Evolutionary conservation across 2,329 filamentous ascomycete species (phyloP).

Genomic region (Curvularia hawaiiensis): DNA sequence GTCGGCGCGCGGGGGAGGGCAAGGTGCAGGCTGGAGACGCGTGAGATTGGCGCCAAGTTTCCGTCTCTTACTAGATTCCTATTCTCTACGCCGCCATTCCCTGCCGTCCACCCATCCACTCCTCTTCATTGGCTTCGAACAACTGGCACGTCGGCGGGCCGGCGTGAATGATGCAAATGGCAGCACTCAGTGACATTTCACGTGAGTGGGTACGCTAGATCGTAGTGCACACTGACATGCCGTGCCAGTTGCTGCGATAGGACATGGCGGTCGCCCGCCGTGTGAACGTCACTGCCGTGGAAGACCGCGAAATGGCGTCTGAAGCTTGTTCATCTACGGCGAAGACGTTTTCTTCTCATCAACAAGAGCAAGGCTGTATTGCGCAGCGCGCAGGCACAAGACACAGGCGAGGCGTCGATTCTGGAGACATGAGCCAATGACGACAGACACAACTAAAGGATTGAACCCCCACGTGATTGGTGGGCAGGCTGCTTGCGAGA

Average conservation of each 20-base stretch:
- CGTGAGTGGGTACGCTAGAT: slow-evolving; percentile 13
- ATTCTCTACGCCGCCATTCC: slow-evolving; percentile 2
- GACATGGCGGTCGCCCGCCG: slow-evolving; percentile 5
- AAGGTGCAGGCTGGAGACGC: slow-evolving; percentile 7
- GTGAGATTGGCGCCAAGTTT: slow-evolving; percentile 29
- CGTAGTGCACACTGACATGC: slow-evolving; percentile 11
- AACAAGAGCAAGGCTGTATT: neutral
- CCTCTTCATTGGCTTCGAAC: neutral
- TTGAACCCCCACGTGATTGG: slow-evolving; percentile 8
- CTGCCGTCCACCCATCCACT: neutral
- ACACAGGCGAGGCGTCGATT: slow-evolving; percentile 2
- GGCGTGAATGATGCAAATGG: neutral
- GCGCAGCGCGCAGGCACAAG: neutral
- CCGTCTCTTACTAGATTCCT: slow-evolving; percentile 20
- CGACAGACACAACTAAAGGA: slow-evolving; percentile 1
- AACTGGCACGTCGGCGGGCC: neutral
- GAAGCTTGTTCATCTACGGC: neutral
- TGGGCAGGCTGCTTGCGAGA: neutral
- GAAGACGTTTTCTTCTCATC: neutral
- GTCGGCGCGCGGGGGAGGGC: slow-evolving; percentile 24
- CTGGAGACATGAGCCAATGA: slow-evolving; percentile 9
- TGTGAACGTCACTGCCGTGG: neutral
- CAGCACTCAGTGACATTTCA: slow-evolving; percentile 10
- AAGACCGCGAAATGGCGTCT: neutral
- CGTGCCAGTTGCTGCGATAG: slow-evolving; percentile 4